Conservation (phyloP, 352 stramenopile species). For the Phytophthora agathidicida region DNA sequence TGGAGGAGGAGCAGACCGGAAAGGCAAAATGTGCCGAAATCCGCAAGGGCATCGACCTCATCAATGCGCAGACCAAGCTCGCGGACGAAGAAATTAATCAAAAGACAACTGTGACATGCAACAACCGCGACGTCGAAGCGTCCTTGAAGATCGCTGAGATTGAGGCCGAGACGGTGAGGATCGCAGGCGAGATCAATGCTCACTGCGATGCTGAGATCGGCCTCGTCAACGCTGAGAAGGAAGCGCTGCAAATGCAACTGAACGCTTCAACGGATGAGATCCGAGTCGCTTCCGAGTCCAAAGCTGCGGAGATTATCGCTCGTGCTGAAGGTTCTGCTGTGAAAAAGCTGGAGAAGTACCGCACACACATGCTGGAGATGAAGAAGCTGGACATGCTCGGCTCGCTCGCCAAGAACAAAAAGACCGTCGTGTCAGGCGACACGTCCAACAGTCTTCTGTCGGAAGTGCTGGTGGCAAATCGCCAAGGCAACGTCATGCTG, state of each 20-base stretch:
- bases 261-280: constrained; percentile 43
- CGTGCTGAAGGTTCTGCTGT: constrained; percentile 42
- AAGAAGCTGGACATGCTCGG: constrained; percentile 45
- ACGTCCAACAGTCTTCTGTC: constrained; percentile 57
- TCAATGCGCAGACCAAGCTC: constrained; percentile 44
- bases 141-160: constrained; percentile 51
- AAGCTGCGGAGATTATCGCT: constrained; percentile 45
- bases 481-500: constrained; percentile 50
- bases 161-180: constrained; percentile 48
- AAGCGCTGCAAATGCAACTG: constrained; percentile 44
- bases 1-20: constrained; percentile 68
- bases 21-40: constrained; percentile 59
- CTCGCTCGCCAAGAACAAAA: constrained; percentile 46
- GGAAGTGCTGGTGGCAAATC: constrained; percentile 50
- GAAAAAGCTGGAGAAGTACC: constrained; percentile 48
- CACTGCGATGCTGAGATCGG: constrained; percentile 47
- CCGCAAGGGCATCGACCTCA: constrained; percentile 57
- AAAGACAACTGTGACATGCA: constrained; percentile 47
- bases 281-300: constrained; percentile 30
- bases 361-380: constrained; percentile 44
- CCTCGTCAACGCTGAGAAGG: constrained; percentile 44
- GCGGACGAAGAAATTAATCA: constrained; percentile 48
- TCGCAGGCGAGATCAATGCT: constrained; percentile 45
- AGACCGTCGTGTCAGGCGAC: constrained; percentile 48
- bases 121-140: constrained; percentile 46